Percentiles rank a stretch among this genome's conserved stretches.
phyloP scores from a whole-genome alignment of 768 basidiomycete species.

The Tricholoma saponaceum region DNA sequence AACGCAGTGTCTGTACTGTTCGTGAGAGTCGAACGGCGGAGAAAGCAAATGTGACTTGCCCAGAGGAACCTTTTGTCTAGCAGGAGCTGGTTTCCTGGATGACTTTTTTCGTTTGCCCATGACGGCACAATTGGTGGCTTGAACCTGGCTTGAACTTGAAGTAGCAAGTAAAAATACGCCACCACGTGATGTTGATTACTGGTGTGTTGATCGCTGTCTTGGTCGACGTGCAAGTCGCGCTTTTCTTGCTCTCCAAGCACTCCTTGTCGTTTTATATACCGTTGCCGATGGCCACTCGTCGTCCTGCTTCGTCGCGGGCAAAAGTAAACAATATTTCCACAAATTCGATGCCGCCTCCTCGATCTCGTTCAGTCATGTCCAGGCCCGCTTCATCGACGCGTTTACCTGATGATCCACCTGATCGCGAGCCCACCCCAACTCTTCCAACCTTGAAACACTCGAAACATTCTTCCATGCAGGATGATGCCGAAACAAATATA shows the following conservation, averaged over 20 bases:
- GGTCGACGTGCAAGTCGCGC: neutral
- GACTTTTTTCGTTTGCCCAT: conserved; percentile 95
- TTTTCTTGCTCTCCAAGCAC: neutral
- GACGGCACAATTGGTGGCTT: too few species aligned
- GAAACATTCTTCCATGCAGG: conserved; percentile 21
- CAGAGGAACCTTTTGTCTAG: conserved; percentile 65
- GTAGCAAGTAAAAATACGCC: too few species aligned
- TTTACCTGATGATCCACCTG: conserved; percentile 17
- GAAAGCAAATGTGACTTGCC: conserved; percentile 42
- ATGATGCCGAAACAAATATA: conserved; percentile 78
- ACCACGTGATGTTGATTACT: conserved; percentile 30
- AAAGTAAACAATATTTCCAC: conserved; percentile 28
- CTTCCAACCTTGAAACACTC: conserved; percentile 18
- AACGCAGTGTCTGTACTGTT: conserved; percentile 65
- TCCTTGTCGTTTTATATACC: neutral
- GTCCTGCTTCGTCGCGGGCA: conserved; percentile 48
- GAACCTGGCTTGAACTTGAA: too few species aligned
- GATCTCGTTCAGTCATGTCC: conserved; percentile 47
- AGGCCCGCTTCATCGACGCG: conserved; percentile 35
- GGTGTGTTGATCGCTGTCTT: conserved; percentile 13
- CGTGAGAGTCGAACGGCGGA: neutral
- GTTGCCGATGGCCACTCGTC: conserved; percentile 57
- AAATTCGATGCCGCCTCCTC: conserved; percentile 30
- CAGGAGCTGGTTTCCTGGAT: conserved; percentile 69
- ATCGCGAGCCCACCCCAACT: conserved; percentile 3